Evolutionary conservation across 139 green algal genomes (phyloP).

Genomic region (Eudorina sp.): DNA sequence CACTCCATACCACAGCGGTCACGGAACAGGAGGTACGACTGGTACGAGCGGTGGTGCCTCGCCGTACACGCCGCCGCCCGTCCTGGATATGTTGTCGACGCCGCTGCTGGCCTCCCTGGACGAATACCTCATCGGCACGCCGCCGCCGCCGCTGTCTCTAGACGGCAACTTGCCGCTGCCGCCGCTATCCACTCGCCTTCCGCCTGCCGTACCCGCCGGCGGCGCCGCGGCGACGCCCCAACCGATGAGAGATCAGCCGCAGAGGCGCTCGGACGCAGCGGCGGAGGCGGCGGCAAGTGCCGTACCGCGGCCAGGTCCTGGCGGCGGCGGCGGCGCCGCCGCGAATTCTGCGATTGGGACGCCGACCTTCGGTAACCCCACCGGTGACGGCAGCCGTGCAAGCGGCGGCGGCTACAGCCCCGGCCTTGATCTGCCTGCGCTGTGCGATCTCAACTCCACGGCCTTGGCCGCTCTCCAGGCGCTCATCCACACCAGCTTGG

Average conservation of each 20-base stretch:
- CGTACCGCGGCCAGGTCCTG: background rate
- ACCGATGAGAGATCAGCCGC: no score
- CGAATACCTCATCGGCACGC: background rate
- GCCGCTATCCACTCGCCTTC: background rate
- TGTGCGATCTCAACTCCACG: background rate
- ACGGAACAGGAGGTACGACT: no score
- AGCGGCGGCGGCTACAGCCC: background rate
- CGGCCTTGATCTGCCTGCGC: background rate
- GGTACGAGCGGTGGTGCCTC: background rate
- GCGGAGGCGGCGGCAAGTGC: background rate
- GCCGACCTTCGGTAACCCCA: background rate
- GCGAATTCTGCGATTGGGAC: background rate
- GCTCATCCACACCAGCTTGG: background rate
- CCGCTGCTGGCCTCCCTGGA: slow-evolving; percentile 33
- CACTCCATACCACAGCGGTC: background rate
- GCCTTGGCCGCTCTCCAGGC: slow-evolving; percentile 16
- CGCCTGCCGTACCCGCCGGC: no score
- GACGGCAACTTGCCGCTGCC: background rate
- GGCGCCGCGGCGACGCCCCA: background rate
- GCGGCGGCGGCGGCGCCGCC: background rate
- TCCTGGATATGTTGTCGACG: slow-evolving; percentile 1
- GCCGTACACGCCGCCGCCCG: background rate
- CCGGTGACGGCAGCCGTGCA: background rate
- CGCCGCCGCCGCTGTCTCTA: slow-evolving; percentile 17
- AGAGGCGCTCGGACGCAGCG: no score